Evolutionary conservation across 768 basidiomycete genomes (phyloP).

Genomic region (Pulveroboletus ravenelii): DNA sequence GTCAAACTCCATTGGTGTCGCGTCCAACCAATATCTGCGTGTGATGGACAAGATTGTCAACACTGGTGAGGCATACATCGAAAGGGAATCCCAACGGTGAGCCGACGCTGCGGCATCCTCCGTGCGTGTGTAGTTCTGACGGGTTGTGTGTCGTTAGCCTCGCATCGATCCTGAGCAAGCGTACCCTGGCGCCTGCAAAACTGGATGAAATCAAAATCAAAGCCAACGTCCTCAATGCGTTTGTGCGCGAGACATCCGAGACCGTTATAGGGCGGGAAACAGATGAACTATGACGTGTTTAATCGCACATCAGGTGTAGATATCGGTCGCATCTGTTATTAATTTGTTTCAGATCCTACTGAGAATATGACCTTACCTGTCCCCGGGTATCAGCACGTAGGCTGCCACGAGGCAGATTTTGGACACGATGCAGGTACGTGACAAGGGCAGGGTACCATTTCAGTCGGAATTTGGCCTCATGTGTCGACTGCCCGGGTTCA

Average conservation of each 20-base stretch:
- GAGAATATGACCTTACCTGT: slow-evolving; percentile 12
- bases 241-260: slow-evolving; percentile 38
- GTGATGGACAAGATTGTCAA: slow-evolving; percentile 85
- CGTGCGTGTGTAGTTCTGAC: slow-evolving; percentile 4
- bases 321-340: slow-evolving; percentile 13
- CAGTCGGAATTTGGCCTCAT: slow-evolving; percentile 25
- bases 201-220: slow-evolving; percentile 93
- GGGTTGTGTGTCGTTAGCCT: slow-evolving; percentile 42
- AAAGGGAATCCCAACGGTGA: slow-evolving; percentile 83
- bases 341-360: slow-evolving; percentile 12
- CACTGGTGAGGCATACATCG: slow-evolving; percentile 67
- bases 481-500: slow-evolving; percentile 19
- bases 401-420: slow-evolving; percentile 20
- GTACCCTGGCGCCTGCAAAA: slow-evolving; percentile 70
- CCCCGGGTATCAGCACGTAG: not conserved
- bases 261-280: slow-evolving; percentile 28
- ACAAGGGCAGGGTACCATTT: slow-evolving; percentile 1
- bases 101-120: slow-evolving; percentile 10
- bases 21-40: slow-evolving; percentile 75
- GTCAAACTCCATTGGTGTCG: slow-evolving; percentile 42
- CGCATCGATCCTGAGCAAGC: slow-evolving; percentile 70
- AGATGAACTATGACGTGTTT: slow-evolving; percentile 42
- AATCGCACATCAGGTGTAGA: slow-evolving; percentile 7
- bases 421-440: slow-evolving; percentile 25
- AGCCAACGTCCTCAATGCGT: slow-evolving; percentile 76